Evolutionary conservation across 306 rosid species (phyloP).

Genomic region (Cajanus cajan): DNA sequence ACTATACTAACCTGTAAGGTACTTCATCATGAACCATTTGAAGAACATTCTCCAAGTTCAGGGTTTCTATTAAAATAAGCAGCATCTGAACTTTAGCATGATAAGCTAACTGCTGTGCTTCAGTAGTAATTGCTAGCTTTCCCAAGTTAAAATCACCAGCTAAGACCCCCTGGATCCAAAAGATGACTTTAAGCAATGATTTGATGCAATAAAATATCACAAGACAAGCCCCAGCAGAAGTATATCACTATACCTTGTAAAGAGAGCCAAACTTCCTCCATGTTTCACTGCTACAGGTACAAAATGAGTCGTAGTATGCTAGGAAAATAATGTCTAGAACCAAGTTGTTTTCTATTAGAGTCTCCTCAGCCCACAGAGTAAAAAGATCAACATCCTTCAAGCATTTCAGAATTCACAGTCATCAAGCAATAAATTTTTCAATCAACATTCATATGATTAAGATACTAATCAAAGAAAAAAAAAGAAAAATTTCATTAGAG

Average conservation of each 20-base stretch:
- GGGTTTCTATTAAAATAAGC: conserved; percentile 78
- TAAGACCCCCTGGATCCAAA: conserved; percentile 65
- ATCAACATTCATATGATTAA: conserved; percentile 16
- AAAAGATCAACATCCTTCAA: conserved; percentile 87
- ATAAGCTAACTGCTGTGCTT: conserved; percentile 59
- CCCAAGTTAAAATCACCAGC: conserved; percentile 71
- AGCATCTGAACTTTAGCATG: conserved; percentile 76
- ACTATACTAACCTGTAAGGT: conserved; percentile 69
- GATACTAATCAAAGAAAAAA: conserved; percentile 14
- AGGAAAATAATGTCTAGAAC: conserved; percentile 89
- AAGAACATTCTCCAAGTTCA: conserved; percentile 85
- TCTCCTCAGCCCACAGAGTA: conserved; percentile 97
- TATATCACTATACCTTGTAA: conserved; percentile 60
- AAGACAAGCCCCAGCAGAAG: conserved; percentile 22
- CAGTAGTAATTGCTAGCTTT: conserved; percentile 70
- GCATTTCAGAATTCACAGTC: conserved; percentile 32
- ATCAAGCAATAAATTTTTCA: conserved; percentile 24
- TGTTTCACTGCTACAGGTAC: conserved; percentile 60
- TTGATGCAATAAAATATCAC: conserved; percentile 14
- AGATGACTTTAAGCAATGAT: conserved; percentile 31
- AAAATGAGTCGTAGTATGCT: conserved; percentile 77
- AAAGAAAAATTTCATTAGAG: neutral
- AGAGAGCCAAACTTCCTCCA: conserved; percentile 72
- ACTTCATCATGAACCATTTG: conserved; percentile 93
- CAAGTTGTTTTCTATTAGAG: conserved; percentile 81